A percentile compares a stretch with the other conserved stretches of the same genome.
These are phyloP conservation scores for Lentithecium fluviatile DNA, from an alignment of 495 filamentous ascomycete species.

Conservation along the genomic window DNA sequence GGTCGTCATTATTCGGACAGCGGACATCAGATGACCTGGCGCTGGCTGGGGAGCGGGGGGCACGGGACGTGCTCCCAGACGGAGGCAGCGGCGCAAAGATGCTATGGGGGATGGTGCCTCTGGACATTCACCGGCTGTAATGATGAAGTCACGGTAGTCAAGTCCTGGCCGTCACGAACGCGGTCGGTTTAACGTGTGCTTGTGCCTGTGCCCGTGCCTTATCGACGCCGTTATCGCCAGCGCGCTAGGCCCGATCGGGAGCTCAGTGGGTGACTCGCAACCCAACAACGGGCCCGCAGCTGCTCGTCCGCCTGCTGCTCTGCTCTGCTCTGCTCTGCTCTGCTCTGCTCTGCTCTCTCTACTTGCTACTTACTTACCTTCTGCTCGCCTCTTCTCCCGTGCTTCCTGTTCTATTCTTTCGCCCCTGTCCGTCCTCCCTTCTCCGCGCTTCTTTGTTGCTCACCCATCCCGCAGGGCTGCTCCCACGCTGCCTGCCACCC, in stretches of 20 bases:
- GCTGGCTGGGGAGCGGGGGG: background rate
- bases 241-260: background rate
- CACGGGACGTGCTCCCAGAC: no score
- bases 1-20: conserved; percentile 6
- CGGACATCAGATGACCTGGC: conserved; percentile 7
- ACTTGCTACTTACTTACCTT: background rate
- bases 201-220: background rate
- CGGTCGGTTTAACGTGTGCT: no score
- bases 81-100: no score
- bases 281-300: background rate
- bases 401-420: background rate
- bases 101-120: no score
- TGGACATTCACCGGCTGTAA: no score
- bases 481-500: conserved; percentile 8
- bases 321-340: background rate
- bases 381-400: background rate
- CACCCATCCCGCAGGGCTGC: background rate
- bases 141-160: no score
- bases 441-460: background rate
- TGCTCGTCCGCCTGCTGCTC: no score
- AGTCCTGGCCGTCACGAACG: no score
- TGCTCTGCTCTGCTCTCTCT: background rate
- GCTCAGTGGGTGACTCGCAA: background rate
- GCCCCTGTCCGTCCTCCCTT: background rate
- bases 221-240: background rate